Evolutionary conservation across 2,329 filamentous ascomycete genomes (phyloP).

Genomic region (Calonectria montana): DNA sequence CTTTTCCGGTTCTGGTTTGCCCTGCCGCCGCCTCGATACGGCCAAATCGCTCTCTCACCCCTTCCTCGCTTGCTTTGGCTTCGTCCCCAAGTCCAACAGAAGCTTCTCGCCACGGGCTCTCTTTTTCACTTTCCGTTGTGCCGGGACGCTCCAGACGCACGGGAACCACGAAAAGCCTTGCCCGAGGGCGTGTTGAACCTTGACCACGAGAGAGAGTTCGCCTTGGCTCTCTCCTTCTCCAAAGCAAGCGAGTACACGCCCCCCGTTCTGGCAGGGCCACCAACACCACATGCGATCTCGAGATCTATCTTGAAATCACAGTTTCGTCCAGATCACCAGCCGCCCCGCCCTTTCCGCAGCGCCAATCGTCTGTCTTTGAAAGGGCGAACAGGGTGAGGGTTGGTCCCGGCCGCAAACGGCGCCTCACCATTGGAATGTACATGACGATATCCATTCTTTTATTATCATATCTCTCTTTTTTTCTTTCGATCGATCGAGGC

Average conservation of each 20-base stretch:
- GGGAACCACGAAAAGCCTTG: constrained; percentile 5
- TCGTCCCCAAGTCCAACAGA: background rate
- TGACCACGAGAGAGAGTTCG: background rate
- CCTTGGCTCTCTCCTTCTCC: background rate
- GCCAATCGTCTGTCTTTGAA: background rate
- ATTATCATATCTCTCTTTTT: background rate
- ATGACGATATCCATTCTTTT: constrained; percentile 2
- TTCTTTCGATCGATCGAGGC: background rate
- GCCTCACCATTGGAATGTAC: constrained; percentile 22
- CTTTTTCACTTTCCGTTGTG: constrained; percentile 5
- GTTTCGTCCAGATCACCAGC: background rate
- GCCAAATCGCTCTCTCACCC: background rate
- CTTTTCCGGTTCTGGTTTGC: background rate
- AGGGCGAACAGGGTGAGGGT: background rate
- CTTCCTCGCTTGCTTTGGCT: background rate
- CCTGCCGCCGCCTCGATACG: background rate
- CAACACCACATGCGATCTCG: background rate
- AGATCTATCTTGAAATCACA: constrained; percentile 1
- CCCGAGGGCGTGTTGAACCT: constrained; percentile 8
- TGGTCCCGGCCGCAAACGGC: constrained; percentile 13
- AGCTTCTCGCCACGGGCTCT: background rate
- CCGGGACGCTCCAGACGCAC: constrained; percentile 14
- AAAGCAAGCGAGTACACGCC: background rate
- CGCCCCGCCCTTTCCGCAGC: constrained; percentile 11
- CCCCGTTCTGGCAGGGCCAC: background rate